phyloP scores from a whole-genome alignment of 108 stramenopile species.

The Cyclotella cryptica region DNA sequence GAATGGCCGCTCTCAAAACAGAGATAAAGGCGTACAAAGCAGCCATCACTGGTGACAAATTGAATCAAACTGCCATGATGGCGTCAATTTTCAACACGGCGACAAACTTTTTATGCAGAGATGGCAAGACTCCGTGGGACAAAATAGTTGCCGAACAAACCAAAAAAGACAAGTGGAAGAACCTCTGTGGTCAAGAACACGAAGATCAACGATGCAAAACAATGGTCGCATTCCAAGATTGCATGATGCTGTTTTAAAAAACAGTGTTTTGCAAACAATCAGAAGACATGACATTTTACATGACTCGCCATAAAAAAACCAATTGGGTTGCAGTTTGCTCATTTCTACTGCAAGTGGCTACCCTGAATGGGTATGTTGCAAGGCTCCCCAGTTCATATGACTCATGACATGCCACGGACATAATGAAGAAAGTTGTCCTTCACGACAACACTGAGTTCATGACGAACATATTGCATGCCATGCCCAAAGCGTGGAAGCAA shows the following conservation, averaged over 20 bases:
- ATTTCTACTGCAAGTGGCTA: not conserved
- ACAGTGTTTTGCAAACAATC: slow-evolving; percentile 7
- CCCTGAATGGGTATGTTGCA: not conserved
- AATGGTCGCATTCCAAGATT: not conserved
- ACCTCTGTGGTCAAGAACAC: not conserved
- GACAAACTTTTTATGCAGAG: not conserved
- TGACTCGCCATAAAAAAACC: not conserved
- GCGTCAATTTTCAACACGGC: not conserved
- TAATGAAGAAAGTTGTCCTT: not conserved
- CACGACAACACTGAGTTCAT: not conserved
- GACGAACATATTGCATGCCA: not conserved
- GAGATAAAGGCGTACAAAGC: too few relatives aligned
- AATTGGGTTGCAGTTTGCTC: not conserved
- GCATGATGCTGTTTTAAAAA: not conserved
- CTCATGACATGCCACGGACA: not conserved
- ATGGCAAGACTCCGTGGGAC: slow-evolving; percentile 7
- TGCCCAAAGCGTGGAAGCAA: not conserved
- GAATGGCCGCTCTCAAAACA: too few relatives aligned
- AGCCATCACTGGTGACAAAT: too few relatives aligned
- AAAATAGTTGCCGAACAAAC: slow-evolving; percentile 1
- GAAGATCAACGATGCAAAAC: not conserved
- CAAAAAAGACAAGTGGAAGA: not conserved
- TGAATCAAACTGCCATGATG: not conserved
- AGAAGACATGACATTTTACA: not conserved
- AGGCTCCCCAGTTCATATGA: not conserved